Evolutionary conservation across 2,329 filamentous ascomycete species (phyloP), one percentile per base, ranked within the genome.

Genomic region (Fragosphaeria purpurea): DNA sequence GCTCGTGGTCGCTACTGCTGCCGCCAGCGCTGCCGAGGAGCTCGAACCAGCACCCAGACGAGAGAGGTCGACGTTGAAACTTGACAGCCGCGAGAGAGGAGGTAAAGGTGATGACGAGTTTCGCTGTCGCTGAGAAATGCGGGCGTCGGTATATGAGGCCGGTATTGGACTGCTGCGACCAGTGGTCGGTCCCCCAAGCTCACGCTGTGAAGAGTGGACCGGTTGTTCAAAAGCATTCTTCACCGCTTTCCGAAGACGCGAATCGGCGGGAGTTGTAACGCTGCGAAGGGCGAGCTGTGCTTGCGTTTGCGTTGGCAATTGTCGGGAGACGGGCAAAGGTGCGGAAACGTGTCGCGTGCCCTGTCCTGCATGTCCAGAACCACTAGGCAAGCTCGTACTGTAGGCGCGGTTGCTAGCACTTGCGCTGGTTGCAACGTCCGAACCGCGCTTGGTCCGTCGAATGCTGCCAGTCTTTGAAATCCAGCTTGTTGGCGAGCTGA

Each of bases 71-170:
- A 76, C 63, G 59, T 76, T 74, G 59, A 77, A 76, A 60, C 70
- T 77, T 30, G 77, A 75, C 47, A 77, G 65, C 37, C 73, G 71
- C 33, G 75, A 74, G 32, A 77, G 64, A 41, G 77, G 73, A 47
- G 76, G 76, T 33, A 77, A 62, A 41, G 79, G 78, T n/a, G 79
- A 78, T 7, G 77, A 76, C 6, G 66, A 65, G 57, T 73, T 75
- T 51, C 73, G 70, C 53, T 62, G 67, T 46, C 66, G 65, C 50
- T 47, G 57, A 47, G 41, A 51, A 38, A 41, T 31, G 7, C 47
- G 47, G 13, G 40, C 13, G 30, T 56, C 54, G 2, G 47, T 30
- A 12, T 51, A 47, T 2, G 44, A 44, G 1, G 50, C 34, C 13
- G 47, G 48, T 3, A 53, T 44, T 10, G 51, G 51, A 22, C 47